Percentiles rank a stretch among this genome's conserved stretches.
These are phyloP conservation scores for Sphenostylis stenocarpa DNA, from an alignment of 306 rosid species.

Conservation along the genomic window DNA sequence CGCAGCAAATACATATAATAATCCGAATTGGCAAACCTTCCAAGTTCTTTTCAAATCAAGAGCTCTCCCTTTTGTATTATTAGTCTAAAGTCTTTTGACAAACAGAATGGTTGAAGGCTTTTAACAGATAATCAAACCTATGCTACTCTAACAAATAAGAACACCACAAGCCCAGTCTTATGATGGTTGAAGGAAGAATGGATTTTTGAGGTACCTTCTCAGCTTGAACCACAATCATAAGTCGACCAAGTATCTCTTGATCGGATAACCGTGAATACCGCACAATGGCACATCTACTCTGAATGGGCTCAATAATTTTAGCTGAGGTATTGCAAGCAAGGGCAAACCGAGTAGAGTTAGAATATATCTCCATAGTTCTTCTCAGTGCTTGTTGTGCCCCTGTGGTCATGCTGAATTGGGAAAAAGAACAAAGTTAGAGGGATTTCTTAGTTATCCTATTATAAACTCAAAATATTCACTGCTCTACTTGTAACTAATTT, in stretches of 20 bases:
- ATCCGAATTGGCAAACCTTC: neutral
- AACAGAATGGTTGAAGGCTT: no score
- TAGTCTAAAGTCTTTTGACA: no score
- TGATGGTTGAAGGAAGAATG: neutral
- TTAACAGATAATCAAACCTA: conserved; percentile 16
- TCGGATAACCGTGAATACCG: conserved; percentile 84
- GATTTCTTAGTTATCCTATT: neutral
- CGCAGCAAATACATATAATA: neutral
- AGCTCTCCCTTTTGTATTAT: no score
- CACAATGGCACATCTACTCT: conserved; percentile 97
- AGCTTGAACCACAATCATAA: conserved; percentile 84
- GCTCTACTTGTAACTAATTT: neutral
- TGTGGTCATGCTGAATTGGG: conserved; percentile 74
- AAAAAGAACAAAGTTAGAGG: neutral
- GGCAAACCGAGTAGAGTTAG: conserved; percentile 90
- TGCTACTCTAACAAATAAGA: neutral
- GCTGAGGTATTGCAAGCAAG: conserved; percentile 94
- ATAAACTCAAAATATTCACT: neutral
- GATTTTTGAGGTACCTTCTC: conserved; percentile 62
- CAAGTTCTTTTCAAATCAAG: neutral
- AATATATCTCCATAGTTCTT: conserved; percentile 94
- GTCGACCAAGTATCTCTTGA: conserved; percentile 86
- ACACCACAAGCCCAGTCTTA: neutral
- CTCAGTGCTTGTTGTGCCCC: conserved; percentile 98
- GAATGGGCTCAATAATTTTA: conserved; percentile 94